Base-by-base conservation (phyloP, 2,329 filamentous ascomycete species). In the Hypoxylon rubiginosum region DNA sequence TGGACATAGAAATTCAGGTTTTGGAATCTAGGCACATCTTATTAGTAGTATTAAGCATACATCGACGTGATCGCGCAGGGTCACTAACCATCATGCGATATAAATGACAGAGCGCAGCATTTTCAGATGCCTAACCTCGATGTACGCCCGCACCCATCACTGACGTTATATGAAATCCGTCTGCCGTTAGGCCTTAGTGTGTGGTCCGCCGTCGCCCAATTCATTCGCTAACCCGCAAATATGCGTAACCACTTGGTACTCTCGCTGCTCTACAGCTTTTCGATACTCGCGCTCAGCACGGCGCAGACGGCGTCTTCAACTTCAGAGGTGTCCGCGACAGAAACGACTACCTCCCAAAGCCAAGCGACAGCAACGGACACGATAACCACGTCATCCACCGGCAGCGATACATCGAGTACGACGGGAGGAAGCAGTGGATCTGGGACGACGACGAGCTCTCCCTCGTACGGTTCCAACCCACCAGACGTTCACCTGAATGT, bases 401-500 rank as follows among this genome's bases (percentile, higher is more conserved):
- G 66, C 74, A 24, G 45, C 70, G 39, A 63, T 1, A 43, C 71
- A 2, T 52, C 62, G 13, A 71, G 72, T 8, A 64, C 72, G 19
- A 66, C 69, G 6, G 58, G 64, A 8, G 66, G 63, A 34, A 68
- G 68, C 34, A 53, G 66, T 13, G 73, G 73, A 7, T 62, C 64
- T 11, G 68, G 71, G 24, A 69, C 68, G 1, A 68, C 69, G 7
- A 73, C 65, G 41, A 66, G 61, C 48, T 70, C 74, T 1, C 62
- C 73, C 34, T 77, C 78, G 43, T 73, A 75, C 49, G 70, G 74
- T 64, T 77, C 78, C 11, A 78, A 76, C 3, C 79, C 82, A 0
- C 86, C 87, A 9, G 87, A 90, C 77, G 87, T 90, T 17, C 80
- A 83, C 59, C 82, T 90, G 39, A 84, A 82, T 51, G 84, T 89